Conservation (phyloP, 345 rosid genomes). For the Rhizophora apiculata region DNA sequence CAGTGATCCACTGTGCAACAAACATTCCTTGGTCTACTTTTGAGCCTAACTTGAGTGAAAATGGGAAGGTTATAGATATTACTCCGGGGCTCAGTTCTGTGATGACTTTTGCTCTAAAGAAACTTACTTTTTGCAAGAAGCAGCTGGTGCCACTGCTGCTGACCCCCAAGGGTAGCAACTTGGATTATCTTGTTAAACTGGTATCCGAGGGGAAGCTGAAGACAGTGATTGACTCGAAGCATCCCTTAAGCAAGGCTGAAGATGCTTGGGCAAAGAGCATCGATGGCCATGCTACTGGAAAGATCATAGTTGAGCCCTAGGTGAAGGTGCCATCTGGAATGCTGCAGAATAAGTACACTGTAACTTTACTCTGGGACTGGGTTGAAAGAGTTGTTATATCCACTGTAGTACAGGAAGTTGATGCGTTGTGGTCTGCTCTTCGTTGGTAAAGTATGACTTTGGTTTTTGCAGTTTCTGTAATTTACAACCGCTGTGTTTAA, state of each 20-base stretch:
- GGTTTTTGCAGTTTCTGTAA: too few species aligned
- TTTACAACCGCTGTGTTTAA: too few species aligned
- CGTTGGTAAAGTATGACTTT: too few species aligned
- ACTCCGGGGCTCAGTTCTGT: conserved; percentile 18
- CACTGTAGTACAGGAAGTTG: too few species aligned
- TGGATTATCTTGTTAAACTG: conserved; percentile 15
- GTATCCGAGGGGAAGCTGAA: conserved; percentile 19
- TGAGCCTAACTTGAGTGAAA: conserved; percentile 24
- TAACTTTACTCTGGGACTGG: too few species aligned
- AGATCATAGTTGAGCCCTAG: conserved; percentile 28
- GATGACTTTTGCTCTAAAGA: conserved; percentile 18
- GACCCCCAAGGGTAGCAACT: conserved; percentile 8
- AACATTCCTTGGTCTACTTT: conserved; percentile 26
- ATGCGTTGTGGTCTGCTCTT: too few species aligned
- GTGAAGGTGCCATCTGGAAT: not conserved
- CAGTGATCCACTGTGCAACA: conserved; percentile 25
- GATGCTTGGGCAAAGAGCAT: conserved; percentile 32
- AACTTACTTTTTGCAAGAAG: conserved; percentile 27
- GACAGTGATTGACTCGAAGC: conserved; percentile 23
- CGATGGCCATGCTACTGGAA: conserved; percentile 30
- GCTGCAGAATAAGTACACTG: too few species aligned
- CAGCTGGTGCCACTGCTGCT: conserved; percentile 16
- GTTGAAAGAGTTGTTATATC: too few species aligned
- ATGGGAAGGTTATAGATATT: conserved; percentile 29
- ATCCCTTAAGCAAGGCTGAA: conserved; percentile 25